phyloP scores from a whole-genome alignment of 306 rosid species.

The Gastrolobium villosum region DNA sequence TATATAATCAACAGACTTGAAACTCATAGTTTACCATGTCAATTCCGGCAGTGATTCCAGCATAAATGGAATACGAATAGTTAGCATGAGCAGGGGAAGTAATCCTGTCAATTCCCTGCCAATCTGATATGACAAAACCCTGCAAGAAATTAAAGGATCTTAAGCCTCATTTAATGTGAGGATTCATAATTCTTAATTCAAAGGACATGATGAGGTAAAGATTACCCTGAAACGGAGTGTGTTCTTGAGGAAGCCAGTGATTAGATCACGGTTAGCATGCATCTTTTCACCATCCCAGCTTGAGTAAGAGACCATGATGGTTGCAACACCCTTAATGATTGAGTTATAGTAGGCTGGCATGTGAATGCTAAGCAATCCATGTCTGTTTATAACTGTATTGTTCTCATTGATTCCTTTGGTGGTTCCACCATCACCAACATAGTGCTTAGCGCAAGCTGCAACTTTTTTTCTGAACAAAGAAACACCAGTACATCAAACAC shows the following conservation, averaged over 20 bases:
- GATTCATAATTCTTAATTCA: not conserved
- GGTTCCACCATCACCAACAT: slow-evolving; percentile 52
- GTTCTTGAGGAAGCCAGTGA: slow-evolving; percentile 49
- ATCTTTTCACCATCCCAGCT: slow-evolving; percentile 54
- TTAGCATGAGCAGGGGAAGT: slow-evolving; percentile 47
- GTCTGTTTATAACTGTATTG: slow-evolving; percentile 34
- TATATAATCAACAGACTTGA: not conserved
- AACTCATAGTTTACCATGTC: slow-evolving; percentile 49
- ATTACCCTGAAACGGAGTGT: slow-evolving; percentile 47
- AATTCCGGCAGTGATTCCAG: slow-evolving; percentile 48
- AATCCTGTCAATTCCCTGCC: slow-evolving; percentile 49
- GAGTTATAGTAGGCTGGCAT: slow-evolving; percentile 52
- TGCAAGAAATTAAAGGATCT: slow-evolving; percentile 3
- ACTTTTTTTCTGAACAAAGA: slow-evolving; percentile 35
- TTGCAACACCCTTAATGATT: slow-evolving; percentile 50
- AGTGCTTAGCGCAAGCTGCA: slow-evolving; percentile 51
- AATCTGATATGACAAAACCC: slow-evolving; percentile 60
- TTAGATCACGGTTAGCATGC: slow-evolving; percentile 49
- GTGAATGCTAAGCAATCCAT: slow-evolving; percentile 48
- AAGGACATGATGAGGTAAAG: not conserved
- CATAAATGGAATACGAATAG: slow-evolving; percentile 45
- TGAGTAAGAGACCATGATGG: slow-evolving; percentile 55
- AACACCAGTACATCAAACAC: not conserved
- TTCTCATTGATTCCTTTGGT: slow-evolving; percentile 49
- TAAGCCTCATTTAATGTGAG: not conserved